These are phyloP conservation scores for Quercus phellos DNA, from an alignment of 331 rosid species.

Conservation along the genomic window DNA sequence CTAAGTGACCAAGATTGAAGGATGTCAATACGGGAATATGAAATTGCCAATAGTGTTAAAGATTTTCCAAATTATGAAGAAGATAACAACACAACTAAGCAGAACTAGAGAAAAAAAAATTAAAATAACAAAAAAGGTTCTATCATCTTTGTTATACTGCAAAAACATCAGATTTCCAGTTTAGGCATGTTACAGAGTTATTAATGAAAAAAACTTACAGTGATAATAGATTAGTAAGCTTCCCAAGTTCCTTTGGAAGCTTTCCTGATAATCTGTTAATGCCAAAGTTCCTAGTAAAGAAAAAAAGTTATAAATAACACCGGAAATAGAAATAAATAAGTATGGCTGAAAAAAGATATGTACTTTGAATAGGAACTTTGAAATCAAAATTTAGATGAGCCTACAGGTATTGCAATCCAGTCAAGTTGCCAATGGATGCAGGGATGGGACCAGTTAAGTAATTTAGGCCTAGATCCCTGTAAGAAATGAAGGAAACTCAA, in stretches of 20 bases:
- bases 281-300: constrained; percentile 38
- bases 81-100: not conserved
- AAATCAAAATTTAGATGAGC: not conserved
- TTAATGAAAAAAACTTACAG: constrained; percentile 36
- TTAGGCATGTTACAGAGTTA: not conserved
- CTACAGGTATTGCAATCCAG: constrained; percentile 56
- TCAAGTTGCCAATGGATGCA: constrained; percentile 53
- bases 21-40: not conserved
- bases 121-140: not conserved
- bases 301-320: not conserved
- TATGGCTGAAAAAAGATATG: too few species aligned
- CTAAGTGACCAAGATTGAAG: not conserved
- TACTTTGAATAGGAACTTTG: not conserved
- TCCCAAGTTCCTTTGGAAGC: constrained; percentile 67
- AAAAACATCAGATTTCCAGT: not conserved
- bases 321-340: not conserved
- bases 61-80: not conserved
- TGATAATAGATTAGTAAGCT: constrained; percentile 34
- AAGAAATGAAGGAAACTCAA: constrained; percentile 8
- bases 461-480: constrained; percentile 51
- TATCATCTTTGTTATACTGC: not conserved
- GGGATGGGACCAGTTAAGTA: constrained; percentile 57
- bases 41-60: not conserved
- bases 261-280: constrained; percentile 53
- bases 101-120: not conserved